Evolutionary conservation across 2,329 filamentous ascomycete genomes (phyloP).

Genomic region (Aspergillus sp.): DNA sequence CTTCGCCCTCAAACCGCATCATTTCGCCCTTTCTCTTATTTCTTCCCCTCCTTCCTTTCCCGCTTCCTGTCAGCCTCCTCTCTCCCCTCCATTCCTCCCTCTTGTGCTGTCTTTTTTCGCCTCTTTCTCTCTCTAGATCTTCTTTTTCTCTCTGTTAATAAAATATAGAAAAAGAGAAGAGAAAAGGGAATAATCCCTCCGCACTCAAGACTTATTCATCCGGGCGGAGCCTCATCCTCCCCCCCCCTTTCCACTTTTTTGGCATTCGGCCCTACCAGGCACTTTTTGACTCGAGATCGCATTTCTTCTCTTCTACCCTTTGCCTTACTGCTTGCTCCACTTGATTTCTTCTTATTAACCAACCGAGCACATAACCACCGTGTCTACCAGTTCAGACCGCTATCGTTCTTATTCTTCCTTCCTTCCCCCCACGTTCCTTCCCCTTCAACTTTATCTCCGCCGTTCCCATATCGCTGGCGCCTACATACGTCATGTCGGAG

Average conservation of each 20-base stretch:
- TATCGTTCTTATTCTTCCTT: too few relatives aligned
- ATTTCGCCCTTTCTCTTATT: not conserved
- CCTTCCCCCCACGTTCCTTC: not conserved
- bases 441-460: not conserved
- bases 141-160: constrained; percentile 1
- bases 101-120: not conserved
- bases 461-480: not conserved
- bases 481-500: not conserved
- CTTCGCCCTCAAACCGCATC: not conserved
- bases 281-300: not conserved
- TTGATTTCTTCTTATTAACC: not conserved
- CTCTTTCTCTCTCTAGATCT: constrained; percentile 1
- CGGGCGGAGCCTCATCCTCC: not conserved
- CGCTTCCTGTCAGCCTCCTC: not conserved
- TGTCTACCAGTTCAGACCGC: not conserved
- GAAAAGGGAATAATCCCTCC: too few relatives aligned
- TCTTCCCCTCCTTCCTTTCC: not conserved
- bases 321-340: not conserved
- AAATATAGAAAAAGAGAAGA: too few relatives aligned
- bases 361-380: not conserved
- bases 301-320: not conserved
- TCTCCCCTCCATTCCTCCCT: not conserved
- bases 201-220: not conserved
- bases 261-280: not conserved
- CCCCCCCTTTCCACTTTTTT: not conserved